Conservation (phyloP, 176 grass and related monocot species). For the Rhynchospora pubera region DNA sequence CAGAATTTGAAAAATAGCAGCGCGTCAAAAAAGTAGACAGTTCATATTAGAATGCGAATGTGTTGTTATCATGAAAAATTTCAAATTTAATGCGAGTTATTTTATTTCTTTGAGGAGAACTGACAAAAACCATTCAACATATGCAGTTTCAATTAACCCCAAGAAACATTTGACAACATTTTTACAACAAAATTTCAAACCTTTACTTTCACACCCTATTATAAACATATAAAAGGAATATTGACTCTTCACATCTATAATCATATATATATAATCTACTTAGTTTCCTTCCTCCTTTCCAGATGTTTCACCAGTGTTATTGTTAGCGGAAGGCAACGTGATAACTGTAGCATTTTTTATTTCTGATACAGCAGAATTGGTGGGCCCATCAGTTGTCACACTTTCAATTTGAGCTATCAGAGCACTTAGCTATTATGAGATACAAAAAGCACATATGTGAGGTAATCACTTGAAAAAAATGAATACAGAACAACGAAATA, state of each 20-base stretch:
- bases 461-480: conserved; percentile 1
- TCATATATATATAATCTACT: neutral
- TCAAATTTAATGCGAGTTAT: too few species aligned
- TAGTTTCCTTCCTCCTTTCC: conserved; percentile 23
- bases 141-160: neutral
- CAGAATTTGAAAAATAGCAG: too few species aligned
- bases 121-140: neutral
- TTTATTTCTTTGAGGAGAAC: neutral
- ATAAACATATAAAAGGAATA: neutral
- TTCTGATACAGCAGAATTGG: conserved; percentile 26
- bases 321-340: conserved; percentile 23
- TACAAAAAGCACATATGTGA: conserved; percentile 10
- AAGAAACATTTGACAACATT: neutral
- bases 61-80: too few species aligned
- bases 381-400: conserved; percentile 20
- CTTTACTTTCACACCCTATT: neutral
- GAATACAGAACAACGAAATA: neutral
- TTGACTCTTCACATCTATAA: neutral
- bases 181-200: neutral
- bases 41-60: too few species aligned
- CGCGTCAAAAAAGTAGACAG: too few species aligned
- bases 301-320: neutral
- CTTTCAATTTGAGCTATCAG: conserved; percentile 58
- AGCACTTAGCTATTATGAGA: conserved; percentile 38
- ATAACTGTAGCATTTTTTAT: conserved; percentile 32